Conservation (phyloP, 148 eudicot species). For the Cornus florida region DNA sequence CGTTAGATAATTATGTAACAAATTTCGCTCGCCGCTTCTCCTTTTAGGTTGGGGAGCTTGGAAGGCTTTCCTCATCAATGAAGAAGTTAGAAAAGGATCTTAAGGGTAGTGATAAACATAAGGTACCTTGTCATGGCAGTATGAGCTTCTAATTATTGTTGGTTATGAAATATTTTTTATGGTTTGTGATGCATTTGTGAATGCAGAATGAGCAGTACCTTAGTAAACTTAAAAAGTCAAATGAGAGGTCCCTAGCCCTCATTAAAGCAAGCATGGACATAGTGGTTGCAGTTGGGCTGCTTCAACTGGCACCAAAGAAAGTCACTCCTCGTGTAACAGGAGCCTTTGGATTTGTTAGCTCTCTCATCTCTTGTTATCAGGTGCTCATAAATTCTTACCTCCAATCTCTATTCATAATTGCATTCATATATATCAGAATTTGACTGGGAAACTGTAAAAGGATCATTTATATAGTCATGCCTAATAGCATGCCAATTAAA, state of each 20-base stretch:
- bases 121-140: slow-evolving; percentile 41
- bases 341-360: slow-evolving; percentile 76
- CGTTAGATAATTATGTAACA: background rate
- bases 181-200: slow-evolving; percentile 6
- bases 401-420: background rate
- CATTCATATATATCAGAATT: background rate
- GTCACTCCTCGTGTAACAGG: slow-evolving; percentile 96
- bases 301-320: slow-evolving; percentile 91
- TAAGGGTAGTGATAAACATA: slow-evolving; percentile 57
- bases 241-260: slow-evolving; percentile 81
- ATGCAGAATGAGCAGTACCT: slow-evolving; percentile 76
- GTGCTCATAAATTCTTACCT: slow-evolving; percentile 23
- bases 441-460: background rate
- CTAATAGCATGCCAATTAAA: too few relatives aligned
- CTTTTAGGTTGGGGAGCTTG: slow-evolving; percentile 71
- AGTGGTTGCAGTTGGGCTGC: slow-evolving; percentile 90
- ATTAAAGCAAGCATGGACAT: slow-evolving; percentile 77
- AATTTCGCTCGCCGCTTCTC: background rate
- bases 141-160: background rate
- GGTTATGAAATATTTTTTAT: background rate
- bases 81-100: slow-evolving; percentile 89
- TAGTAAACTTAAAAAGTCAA: slow-evolving; percentile 63
- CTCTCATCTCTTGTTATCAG: slow-evolving; percentile 98
- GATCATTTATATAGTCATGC: too few relatives aligned
- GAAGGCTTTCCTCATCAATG: slow-evolving; percentile 82